These are phyloP conservation scores for Adansonia grandidieri DNA, from an alignment of 441 rosid species.

Conservation along the genomic window DNA sequence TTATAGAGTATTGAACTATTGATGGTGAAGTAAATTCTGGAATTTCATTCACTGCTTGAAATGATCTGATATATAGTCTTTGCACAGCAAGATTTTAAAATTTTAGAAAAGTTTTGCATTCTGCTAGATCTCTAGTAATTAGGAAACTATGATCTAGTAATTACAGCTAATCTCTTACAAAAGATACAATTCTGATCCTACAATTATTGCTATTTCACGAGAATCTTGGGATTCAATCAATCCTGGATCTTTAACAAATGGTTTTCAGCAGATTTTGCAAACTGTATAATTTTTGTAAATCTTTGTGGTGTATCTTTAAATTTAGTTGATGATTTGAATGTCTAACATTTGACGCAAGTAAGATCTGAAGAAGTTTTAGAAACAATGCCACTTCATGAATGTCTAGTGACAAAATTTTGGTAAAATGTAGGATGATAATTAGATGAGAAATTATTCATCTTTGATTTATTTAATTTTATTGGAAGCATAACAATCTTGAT, in stretches of 20 bases:
- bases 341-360: constrained; percentile 4
- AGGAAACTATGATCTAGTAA: too few species aligned
- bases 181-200: too few species aligned
- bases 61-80: too few species aligned
- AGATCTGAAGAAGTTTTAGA: background rate
- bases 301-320: background rate
- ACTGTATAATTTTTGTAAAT: background rate
- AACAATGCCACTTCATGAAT: background rate
- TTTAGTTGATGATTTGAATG: background rate
- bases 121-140: too few species aligned
- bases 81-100: too few species aligned
- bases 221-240: too few species aligned
- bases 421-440: constrained; percentile 1
- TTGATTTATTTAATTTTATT: constrained; percentile 13
- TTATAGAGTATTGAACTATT: background rate
- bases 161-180: too few species aligned
- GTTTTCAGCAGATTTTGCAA: background rate
- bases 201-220: too few species aligned
- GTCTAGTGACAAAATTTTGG: background rate
- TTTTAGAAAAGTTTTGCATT: too few species aligned
- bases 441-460: constrained; percentile 17
- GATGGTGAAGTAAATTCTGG: too few species aligned
- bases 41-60: too few species aligned
- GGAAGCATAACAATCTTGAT: background rate
- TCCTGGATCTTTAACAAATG: background rate